Conservation (phyloP, 495 filamentous ascomycete genomes). For the Ramalina intermedia region DNA sequence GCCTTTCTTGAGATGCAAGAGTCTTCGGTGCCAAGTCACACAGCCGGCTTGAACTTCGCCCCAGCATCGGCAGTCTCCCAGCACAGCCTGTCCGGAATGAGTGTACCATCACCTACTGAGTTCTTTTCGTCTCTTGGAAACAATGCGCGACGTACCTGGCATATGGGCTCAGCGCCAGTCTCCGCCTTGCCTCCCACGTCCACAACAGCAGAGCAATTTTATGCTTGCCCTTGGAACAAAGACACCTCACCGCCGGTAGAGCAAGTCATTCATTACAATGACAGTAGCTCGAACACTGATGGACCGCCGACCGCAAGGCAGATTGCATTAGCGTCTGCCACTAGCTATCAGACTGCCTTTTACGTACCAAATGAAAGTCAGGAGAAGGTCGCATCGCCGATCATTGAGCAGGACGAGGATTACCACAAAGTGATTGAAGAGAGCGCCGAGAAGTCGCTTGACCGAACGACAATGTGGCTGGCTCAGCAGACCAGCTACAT, state of each 20-base stretch:
- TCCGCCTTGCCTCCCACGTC: conserved; percentile 49
- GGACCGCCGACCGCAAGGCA: conserved; percentile 55
- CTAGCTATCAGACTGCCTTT: neutral
- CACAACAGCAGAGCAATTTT: conserved; percentile 71
- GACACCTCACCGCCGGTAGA: conserved; percentile 42
- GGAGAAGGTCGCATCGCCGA: neutral
- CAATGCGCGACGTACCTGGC: conserved; percentile 64
- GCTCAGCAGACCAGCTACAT: conserved; percentile 64
- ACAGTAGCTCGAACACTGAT: conserved; percentile 23
- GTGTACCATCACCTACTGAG: conserved; percentile 77
- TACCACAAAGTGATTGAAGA: conserved; percentile 54
- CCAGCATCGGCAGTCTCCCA: conserved; percentile 33
- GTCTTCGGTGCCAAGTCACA: conserved; percentile 14
- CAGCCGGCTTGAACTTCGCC: conserved; percentile 28
- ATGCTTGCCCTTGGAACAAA: conserved; percentile 58
- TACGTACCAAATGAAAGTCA: neutral
- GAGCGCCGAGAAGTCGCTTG: conserved; percentile 48
- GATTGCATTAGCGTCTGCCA: neutral
- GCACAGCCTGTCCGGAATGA: conserved; percentile 51
- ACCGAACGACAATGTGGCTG: conserved; percentile 74
- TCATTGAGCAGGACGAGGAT: conserved; percentile 53
- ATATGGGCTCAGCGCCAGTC: conserved; percentile 24
- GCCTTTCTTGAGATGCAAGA: neutral
- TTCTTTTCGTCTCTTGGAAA: conserved; percentile 76
- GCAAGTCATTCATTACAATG: conserved; percentile 43